Evolutionary conservation across 2,329 filamentous ascomycete species (phyloP).

Genomic region (Clonostachys rhizophaga): DNA sequence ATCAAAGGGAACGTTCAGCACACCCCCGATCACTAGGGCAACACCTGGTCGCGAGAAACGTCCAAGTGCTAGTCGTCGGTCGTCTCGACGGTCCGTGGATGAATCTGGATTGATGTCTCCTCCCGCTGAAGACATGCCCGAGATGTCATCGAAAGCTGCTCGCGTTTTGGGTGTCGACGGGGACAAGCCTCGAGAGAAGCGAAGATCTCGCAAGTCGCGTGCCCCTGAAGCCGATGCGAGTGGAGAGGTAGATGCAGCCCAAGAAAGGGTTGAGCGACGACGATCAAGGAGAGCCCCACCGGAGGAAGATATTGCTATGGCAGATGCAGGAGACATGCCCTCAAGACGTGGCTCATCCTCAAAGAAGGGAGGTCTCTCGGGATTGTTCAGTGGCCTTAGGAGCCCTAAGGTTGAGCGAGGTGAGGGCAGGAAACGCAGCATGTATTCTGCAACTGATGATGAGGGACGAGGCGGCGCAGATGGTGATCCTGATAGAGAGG

Average conservation of each 20-base stretch:
- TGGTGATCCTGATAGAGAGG: constrained; percentile 54
- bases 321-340: constrained; percentile 23
- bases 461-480: constrained; percentile 36
- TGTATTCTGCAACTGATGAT: constrained; percentile 44
- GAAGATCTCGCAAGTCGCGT: constrained; percentile 36
- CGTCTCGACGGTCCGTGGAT: constrained; percentile 67
- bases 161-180: constrained; percentile 68
- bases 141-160: constrained; percentile 71
- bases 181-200: constrained; percentile 32
- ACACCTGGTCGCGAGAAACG: constrained; percentile 65
- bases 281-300: constrained; percentile 18
- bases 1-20: constrained; percentile 62
- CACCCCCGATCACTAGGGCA: constrained; percentile 62
- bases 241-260: not conserved
- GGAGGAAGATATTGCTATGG: constrained; percentile 35
- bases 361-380: constrained; percentile 50
- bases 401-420: constrained; percentile 35
- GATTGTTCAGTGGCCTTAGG: constrained; percentile 58
- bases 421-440: constrained; percentile 39
- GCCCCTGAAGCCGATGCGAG: constrained; percentile 26
- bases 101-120: constrained; percentile 64
- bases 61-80: constrained; percentile 46
- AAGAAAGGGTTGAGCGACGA: constrained; percentile 22
- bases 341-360: constrained; percentile 23
- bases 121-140: constrained; percentile 62